Evolutionary conservation across 495 filamentous ascomycete genomes (phyloP), one percentile per base, ranked within the genome.

Genomic region (Penicillium bialowiezense): DNA sequence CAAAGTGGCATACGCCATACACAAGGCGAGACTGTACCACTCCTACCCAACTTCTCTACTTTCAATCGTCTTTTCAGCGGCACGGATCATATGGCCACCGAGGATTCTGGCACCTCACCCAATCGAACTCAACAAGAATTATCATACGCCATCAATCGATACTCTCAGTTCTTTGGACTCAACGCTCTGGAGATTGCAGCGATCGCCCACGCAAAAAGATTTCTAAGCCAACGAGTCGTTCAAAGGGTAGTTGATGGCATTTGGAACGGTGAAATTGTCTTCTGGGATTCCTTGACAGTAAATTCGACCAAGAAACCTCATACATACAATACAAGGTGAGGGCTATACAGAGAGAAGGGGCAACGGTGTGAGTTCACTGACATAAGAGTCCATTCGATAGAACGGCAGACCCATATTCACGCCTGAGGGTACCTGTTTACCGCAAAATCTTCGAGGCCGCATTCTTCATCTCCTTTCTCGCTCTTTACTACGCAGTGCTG

Each of bases 161-260:
- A 81, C 0, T 75, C 81, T 6, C 76, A 84, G 5, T 92, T 90
- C 57, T 80, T 78, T 35, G 83, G 90, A 33, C 70, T 96, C 39
- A 96, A 91, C 67, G 90, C 88, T 12, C 71, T 97, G 13, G 92
- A 97, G 62, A 91, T 97, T 58, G 92, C 91, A 31, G 84, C 87
- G 31, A 83, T 96, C 24, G 87, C 86, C n/a, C 81, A 87, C 52
- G 90, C 91, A 19, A 97, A 96, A 67, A 86, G 86, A 24, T 97
- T 96, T 55, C 78, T 96, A 12, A 89, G 88, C 63, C 91, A 96
- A 63, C 75, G 76, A 41, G 78, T 90, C 7, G 86, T 97, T 24
- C 92, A 97, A 58, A 87, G 85, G 52, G 86, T 96, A 47, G 84
- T 96, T 35, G 84, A 90, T 46, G 87, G 88, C 35, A 91, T 96